Percentiles rank a stretch among this genome's conserved stretches.
phyloP scores from a whole-genome alignment of 2,329 filamentous ascomycete species.

The Orbilia quercus region DNA sequence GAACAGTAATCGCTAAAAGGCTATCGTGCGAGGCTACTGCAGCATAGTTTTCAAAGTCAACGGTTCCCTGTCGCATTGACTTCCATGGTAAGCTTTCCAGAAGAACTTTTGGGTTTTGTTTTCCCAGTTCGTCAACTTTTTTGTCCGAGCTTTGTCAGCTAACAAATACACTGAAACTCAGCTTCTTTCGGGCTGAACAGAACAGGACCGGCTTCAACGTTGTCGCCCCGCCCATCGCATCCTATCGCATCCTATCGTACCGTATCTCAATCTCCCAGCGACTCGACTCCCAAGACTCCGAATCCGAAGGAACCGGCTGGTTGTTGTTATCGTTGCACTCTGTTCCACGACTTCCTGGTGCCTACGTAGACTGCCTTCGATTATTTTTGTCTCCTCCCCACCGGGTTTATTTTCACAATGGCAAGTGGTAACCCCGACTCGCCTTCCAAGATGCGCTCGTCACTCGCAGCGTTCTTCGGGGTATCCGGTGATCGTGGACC shows the following conservation, averaged over 20 bases:
- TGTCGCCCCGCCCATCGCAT: constrained; percentile 13
- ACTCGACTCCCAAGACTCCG: background rate
- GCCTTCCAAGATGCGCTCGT: constrained; percentile 36
- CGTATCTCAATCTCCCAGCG: constrained; percentile 31
- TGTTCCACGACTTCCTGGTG: background rate
- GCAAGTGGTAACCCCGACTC: constrained; percentile 50
- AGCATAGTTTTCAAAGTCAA: constrained; percentile 5
- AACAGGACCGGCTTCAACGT: constrained; percentile 9
- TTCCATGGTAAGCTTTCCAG: constrained; percentile 46
- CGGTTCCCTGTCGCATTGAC: constrained; percentile 12
- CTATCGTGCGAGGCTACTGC: constrained; percentile 10
- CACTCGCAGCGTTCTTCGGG: constrained; percentile 33
- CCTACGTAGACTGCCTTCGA: background rate
- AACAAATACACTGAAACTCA: constrained; percentile 29
- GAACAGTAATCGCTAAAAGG: background rate
- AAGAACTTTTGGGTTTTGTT: constrained; percentile 30
- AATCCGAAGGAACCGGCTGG: background rate
- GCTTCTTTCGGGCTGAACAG: constrained; percentile 30
- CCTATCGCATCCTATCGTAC: no score
- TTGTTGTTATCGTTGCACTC: background rate
- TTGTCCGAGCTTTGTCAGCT: constrained; percentile 45
- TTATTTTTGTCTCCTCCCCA: background rate
- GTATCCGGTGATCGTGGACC: constrained; percentile 39
- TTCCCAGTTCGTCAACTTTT: constrained; percentile 4
- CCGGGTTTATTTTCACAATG: constrained; percentile 19